Conservation (phyloP, 1,284 basidiomycete genomes). For the Microbotryomycetes sp. region DNA sequence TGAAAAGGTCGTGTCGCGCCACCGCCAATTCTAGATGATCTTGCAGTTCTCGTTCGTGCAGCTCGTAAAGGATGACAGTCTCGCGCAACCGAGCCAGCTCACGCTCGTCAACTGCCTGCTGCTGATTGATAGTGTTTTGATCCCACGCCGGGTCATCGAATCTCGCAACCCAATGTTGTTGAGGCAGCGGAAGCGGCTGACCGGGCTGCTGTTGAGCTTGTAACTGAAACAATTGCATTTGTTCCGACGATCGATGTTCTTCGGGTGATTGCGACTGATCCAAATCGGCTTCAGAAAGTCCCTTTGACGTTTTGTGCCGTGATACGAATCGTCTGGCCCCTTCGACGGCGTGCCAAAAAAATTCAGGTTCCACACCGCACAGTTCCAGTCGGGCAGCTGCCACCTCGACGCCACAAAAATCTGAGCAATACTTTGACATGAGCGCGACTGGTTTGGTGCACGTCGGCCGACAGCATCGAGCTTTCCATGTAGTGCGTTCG, state of each 20-base stretch:
- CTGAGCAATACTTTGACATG: conserved; percentile 62
- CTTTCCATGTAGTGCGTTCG: conserved; percentile 66
- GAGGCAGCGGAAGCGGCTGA: not conserved
- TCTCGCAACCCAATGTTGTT: not conserved
- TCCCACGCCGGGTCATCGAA: not conserved
- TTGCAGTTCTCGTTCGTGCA: conserved; percentile 2
- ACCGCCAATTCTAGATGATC: conserved; percentile 12
- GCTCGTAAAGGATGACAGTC: conserved; percentile 2
- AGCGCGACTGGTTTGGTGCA: conserved; percentile 72
- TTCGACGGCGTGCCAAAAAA: conserved; percentile 26
- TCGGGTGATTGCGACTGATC: not conserved
- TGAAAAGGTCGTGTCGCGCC: conserved; percentile 17
- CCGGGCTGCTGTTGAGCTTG: not conserved
- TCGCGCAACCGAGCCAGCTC: not conserved
- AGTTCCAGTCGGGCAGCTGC: conserved; percentile 31
- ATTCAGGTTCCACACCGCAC: conserved; percentile 12
- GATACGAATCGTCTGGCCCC: conserved; percentile 21
- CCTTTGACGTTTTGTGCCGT: not conserved
- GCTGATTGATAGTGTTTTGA: not conserved
- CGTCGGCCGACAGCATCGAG: conserved; percentile 50
- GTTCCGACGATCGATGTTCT: not conserved
- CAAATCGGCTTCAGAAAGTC: not conserved
- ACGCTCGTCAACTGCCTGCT: conserved; percentile 3
- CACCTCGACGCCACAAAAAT: conserved; percentile 35
- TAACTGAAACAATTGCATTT: not conserved